Conservation (phyloP, 108 stramenopile species). For the Skeletonema menzelii region DNA sequence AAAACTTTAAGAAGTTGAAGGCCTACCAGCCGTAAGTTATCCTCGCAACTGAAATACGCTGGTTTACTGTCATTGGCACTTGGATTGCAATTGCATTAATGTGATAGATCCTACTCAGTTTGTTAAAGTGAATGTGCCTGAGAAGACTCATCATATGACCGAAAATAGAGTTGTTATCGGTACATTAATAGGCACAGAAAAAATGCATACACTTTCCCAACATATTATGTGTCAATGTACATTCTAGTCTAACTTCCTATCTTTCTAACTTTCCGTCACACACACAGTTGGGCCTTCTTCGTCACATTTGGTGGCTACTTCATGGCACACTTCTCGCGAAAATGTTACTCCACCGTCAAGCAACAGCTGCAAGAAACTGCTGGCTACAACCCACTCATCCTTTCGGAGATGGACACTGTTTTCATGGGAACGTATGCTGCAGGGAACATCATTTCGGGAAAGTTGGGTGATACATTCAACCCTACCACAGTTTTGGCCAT, state of each 20-base stretch:
- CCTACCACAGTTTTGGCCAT: slow-evolving; percentile 90
- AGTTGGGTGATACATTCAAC: slow-evolving; percentile 93
- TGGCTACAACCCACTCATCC: slow-evolving; percentile 72
- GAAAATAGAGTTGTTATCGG: neutral
- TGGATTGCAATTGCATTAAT: slow-evolving; percentile 1
- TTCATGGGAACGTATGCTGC: slow-evolving; percentile 97
- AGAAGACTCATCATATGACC: too few species aligned
- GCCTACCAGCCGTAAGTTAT: slow-evolving; percentile 85
- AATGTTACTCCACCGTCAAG: slow-evolving; percentile 97
- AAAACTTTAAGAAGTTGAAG: slow-evolving; percentile 76
- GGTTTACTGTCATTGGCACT: neutral
- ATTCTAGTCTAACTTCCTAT: too few species aligned
- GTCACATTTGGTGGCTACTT: slow-evolving; percentile 95
- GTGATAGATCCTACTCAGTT: neutral
- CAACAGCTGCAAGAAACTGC: slow-evolving; percentile 74
- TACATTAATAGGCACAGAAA: neutral
- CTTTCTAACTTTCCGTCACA: slow-evolving; percentile 12
- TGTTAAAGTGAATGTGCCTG: too few species aligned
- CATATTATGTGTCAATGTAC: too few species aligned
- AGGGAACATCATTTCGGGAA: slow-evolving; percentile 92
- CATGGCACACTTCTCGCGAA: slow-evolving; percentile 94
- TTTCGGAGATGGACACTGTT: slow-evolving; percentile 93
- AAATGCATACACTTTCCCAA: neutral
- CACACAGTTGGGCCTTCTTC: slow-evolving; percentile 86
- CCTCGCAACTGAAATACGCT: neutral